Base-by-base conservation (phyloP, 345 rosid species). In the Salix udensis region DNA sequence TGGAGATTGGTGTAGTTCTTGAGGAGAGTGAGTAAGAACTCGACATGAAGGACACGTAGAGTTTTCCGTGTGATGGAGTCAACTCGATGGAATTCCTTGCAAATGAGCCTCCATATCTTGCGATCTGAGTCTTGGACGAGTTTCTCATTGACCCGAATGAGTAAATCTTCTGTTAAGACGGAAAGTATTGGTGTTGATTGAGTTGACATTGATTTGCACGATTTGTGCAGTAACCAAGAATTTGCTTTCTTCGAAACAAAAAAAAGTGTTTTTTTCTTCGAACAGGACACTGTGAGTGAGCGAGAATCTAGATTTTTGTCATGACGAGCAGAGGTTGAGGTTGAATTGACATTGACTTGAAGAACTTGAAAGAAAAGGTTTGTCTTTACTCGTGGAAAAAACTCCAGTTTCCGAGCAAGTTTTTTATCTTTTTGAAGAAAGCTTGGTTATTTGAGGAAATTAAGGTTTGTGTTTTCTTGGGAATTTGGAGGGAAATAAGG, bases 111-210 rank as follows among this genome's bases (percentile, higher is more conserved):
- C 88, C 94, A 93, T 26, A 85, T 65, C 73, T 91, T 95, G 79
- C 89, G 85, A 80, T 90, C 93, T 10, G 78, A 71, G 16, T 77
- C 86, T 37, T 75, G 75, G 64, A 58, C 75, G 28, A 95, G 86
- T 62, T 77, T 77, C 42, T 79, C 85, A 83, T 85, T 82, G 79
- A 93, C 69, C 21, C 84, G 91, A 46, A 83, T 71, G 3, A 93
- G 92, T 37, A 95, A 82, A 83, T 93, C 98, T 79, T 88, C 97
- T n/a, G 96, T 88, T 81, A 95, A 72, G 65, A 46, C 81, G 48
- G 80, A 83, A 73, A 89, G 62, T 26, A 77, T 82, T 60, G 91
- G 82, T 48, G 69, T 64, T 70, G 75, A 67, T 26, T 50, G 75
- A 69, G 83, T 85, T 82, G 65, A 21, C 61, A 58, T 23, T 21